Base-by-base conservation (phyloP, 1,284 basidiomycete species). In the Sporisorium exsertum region DNA sequence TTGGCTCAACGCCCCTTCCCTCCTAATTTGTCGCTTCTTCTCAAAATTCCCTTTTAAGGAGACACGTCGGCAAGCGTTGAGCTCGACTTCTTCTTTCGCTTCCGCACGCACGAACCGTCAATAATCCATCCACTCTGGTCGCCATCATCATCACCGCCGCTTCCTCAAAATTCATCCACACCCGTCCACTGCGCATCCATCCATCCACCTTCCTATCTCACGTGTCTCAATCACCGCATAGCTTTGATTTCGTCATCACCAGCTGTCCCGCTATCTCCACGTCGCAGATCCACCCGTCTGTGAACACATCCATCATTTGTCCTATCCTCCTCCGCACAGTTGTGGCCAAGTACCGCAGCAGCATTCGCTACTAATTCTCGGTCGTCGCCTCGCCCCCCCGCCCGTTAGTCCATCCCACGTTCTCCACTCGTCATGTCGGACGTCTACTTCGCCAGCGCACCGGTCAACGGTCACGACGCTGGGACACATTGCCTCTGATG, bases 21-120 rank as follows among this genome's bases (percentile, higher is more conserved):
- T 72, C 51, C 58, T 37, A 51, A 72, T 61, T 72, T 66, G 49
- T 60, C 62, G 49, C 53, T 64, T 26, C 45, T 32, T 54, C 45
- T 52, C 33, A 20, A 33, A 46, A 32, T 7, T 26, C 42, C 32
- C 49, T n/a, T n/a, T 40, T 5, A 16, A 45, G 20, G 12, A 57
- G 58, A 60, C 67, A 64, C 67, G 67, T 70, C 57, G 61, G 53
- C 57, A 10, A 4, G 7, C n/a, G 27, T 15, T 20, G 32, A 15
- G n/a, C n/a, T 27, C 4, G 22, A 10, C 8, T 43, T n/a, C 26
- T 24, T n/a, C 29, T 43, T 43, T 35, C 32, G 46, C 24, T 50
- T 60, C 58, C 22, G 29, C 45, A 46, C 54, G 42, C 27, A 32
- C 54, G 27, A 7, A 16, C 32, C 15, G 49, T 18, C 20, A 33